Evolutionary conservation across 75 land plant species (phyloP), one percentile per base, ranked within the genome.

Genomic region (Pinus tabuliformis): DNA sequence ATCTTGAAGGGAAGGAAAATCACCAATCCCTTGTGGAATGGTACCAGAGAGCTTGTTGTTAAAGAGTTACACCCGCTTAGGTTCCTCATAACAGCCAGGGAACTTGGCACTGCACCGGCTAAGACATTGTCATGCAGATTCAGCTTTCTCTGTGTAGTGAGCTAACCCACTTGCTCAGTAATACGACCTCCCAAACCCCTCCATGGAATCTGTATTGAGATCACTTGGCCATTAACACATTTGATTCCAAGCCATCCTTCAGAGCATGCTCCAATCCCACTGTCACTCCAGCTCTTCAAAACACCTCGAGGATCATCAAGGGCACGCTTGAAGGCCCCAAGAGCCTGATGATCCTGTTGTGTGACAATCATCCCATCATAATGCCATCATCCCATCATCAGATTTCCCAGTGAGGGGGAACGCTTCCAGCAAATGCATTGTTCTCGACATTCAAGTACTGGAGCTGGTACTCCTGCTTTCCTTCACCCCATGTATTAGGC

Each of bases 241-340:
- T 91, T 94, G 83, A 94, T 90, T 8, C 99, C 99, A 11, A 73
- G 54, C 99, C 99, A 97, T 5, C 78, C 78, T 12, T 95, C 95
- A 9, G 86, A 82, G 83, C 99, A 96, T n/a, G 95, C 89, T 52
- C 83, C 87, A 15, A 77, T 65, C 7, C 95, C 95, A 65, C 82
- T 85, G 54, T 80, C 92, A 74, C 91, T 91, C 99, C 99, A 96
- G 86, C 89, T 88, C 11, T 80, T 60, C 26, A 96, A 58, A 22
- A 83, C 76, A 1, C 92, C 91, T 6, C 58, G 75, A 1, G 30
- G 83, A 52, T 96, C 97, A 3, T 75, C 28, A 11, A 96, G 56
- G 0, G 83, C 86, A 15, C 66, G 83, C 80, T 90, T 94, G 75
- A 96, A 68, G 4, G 88, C 89, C 30, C n/a, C n/a, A n/a, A n/a